A percentile compares a stretch with the other conserved stretches of the same genome.
These are phyloP conservation scores for Hymenotorrendiella dingleyae DNA, from an alignment of 2,329 filamentous ascomycete species.

Conservation along the genomic window DNA sequence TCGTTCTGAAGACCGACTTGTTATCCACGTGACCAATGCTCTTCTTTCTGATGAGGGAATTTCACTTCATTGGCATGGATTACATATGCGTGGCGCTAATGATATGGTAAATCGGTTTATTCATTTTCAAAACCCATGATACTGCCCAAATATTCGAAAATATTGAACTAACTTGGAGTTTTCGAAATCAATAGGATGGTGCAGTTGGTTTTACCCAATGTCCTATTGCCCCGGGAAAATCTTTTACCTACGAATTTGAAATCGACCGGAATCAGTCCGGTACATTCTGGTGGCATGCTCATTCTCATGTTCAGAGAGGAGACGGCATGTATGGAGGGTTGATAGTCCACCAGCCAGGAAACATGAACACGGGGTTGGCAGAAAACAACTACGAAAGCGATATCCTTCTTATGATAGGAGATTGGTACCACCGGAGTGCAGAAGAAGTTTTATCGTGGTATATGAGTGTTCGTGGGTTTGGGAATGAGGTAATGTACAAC, in stretches of 20 bases:
- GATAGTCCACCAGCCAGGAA: conserved; percentile 35
- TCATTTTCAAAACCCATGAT: too few relatives aligned
- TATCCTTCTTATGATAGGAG: conserved; percentile 40
- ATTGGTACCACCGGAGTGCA: conserved; percentile 43
- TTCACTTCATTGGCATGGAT: conserved; percentile 54
- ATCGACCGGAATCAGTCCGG: conserved; percentile 32
- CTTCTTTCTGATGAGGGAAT: conserved; percentile 42
- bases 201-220: conserved; percentile 41
- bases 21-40: conserved; percentile 45
- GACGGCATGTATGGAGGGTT: conserved; percentile 44
- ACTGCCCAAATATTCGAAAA: too few relatives aligned
- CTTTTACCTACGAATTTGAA: conserved; percentile 20
- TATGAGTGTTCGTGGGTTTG: conserved; percentile 37
- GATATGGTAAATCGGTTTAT: too few relatives aligned
- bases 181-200: too few relatives aligned
- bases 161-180: too few relatives aligned
- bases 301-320: conserved; percentile 36
- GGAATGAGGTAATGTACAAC: conserved; percentile 33
- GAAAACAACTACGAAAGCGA: conserved; percentile 34
- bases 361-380: conserved; percentile 9
- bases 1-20: conserved; percentile 40
- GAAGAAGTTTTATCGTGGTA: conserved; percentile 39
- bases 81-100: conserved; percentile 46
- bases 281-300: conserved; percentile 37
- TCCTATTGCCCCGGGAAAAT: conserved; percentile 25